Conservation (phyloP, 495 filamentous ascomycete species). For the Aspergillus coremiiformis region DNA sequence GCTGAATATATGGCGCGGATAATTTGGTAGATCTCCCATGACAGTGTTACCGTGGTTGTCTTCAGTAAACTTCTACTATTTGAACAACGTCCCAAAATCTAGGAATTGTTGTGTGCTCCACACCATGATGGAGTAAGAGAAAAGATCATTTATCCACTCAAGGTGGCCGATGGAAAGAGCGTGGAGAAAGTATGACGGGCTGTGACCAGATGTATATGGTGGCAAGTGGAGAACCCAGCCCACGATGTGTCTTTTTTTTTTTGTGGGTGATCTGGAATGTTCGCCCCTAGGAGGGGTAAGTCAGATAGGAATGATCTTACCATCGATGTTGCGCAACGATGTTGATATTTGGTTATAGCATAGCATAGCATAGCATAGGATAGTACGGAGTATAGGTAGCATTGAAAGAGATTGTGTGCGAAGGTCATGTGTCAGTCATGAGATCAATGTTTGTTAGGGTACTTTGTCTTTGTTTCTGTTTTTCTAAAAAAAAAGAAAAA, state of each 20-base stretch:
- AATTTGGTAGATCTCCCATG: neutral
- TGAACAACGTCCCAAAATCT: neutral
- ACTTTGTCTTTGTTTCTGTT: neutral
- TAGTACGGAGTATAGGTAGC: no score
- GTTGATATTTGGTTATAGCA: no score
- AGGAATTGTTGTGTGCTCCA: neutral
- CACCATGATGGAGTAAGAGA: neutral
- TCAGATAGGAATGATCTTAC: neutral
- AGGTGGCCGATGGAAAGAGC: neutral
- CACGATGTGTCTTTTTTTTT: neutral
- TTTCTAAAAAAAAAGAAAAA: no score
- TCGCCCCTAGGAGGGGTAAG: neutral
- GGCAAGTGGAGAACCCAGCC: neutral
- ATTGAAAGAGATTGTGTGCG: no score
- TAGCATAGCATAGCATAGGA: no score
- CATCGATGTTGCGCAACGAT: no score
- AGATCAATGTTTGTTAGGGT: neutral
- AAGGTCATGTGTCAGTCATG: neutral
- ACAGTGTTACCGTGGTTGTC: no score
- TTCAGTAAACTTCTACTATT: no score
- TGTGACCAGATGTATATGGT: slow-evolving; percentile 2
- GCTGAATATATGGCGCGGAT: no score
- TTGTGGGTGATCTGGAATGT: neutral
- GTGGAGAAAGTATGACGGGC: slow-evolving; percentile 2
- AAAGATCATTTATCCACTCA: neutral